These are phyloP conservation scores for Amanita exitialis DNA, from an alignment of 768 basidiomycete species.

Conservation along the genomic window DNA sequence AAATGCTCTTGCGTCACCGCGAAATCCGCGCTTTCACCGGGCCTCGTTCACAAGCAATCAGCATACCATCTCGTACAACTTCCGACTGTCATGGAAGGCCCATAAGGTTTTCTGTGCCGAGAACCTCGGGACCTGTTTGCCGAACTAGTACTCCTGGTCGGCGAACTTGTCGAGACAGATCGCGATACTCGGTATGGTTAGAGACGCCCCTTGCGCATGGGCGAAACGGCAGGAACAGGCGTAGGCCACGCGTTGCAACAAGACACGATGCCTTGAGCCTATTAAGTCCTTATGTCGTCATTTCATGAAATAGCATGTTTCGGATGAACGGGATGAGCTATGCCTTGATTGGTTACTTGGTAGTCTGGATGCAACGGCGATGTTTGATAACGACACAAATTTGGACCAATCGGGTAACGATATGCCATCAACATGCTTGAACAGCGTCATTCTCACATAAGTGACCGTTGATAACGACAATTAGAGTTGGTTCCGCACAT, in stretches of 20 bases:
- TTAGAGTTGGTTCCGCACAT: background rate
- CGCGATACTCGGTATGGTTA: background rate
- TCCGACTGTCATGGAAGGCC: background rate
- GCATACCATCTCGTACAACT: background rate
- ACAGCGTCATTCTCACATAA: conserved; percentile 1
- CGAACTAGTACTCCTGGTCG: background rate
- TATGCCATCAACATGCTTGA: background rate
- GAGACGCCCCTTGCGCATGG: background rate
- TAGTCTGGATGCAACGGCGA: background rate
- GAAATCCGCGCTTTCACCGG: background rate
- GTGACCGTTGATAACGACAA: background rate
- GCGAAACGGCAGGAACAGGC: background rate
- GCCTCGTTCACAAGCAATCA: background rate
- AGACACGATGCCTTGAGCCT: background rate
- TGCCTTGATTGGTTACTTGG: background rate
- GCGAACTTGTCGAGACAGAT: background rate
- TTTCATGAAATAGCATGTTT: background rate
- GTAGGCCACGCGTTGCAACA: background rate
- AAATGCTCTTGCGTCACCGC: background rate
- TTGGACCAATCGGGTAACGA: background rate
- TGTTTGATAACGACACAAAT: background rate
- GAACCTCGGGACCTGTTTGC: background rate
- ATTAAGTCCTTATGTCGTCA: background rate
- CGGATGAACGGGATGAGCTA: background rate
- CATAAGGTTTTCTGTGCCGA: background rate